phyloP scores from a whole-genome alignment of 1,139 yeast species.

The Sugiyamaella novakii region DNA sequence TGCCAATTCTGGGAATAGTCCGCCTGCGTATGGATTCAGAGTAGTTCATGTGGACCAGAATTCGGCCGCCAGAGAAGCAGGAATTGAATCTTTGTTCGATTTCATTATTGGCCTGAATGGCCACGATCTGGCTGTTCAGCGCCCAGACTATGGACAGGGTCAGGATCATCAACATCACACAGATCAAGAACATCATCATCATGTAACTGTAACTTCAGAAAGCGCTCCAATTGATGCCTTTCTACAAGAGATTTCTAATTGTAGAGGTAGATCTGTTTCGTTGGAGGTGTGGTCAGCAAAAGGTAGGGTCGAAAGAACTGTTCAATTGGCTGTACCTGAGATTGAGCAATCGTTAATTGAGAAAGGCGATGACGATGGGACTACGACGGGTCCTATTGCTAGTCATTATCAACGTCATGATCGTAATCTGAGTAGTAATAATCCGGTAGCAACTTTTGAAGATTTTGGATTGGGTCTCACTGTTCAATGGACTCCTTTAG shows the following conservation, averaged over 20 bases:
- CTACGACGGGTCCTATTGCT: slow-evolving; percentile 5
- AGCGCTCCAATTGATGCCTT: slow-evolving; percentile 36
- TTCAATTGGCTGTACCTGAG: slow-evolving; percentile 50
- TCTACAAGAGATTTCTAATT: slow-evolving; percentile 34
- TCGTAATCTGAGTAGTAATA: slow-evolving; percentile 10
- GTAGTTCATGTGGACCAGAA: slow-evolving; percentile 52
- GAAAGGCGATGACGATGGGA: slow-evolving; percentile 9
- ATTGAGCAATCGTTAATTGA: slow-evolving; percentile 27
- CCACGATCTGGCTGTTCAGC: slow-evolving; percentile 48
- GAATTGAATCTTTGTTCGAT: slow-evolving; percentile 84
- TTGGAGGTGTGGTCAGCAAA: slow-evolving; percentile 86
- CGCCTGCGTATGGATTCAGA: slow-evolving; percentile 54
- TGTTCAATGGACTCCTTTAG: slow-evolving; percentile 75
- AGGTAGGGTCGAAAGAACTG: slow-evolving; percentile 68
- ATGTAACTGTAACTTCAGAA: slow-evolving; percentile 23
- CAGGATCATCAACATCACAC: background rate
- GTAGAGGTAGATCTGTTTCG: slow-evolving; percentile 46
- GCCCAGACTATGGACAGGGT: background rate
- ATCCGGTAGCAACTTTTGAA: slow-evolving; percentile 12
- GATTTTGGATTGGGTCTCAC: slow-evolving; percentile 58
- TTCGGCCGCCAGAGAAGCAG: slow-evolving; percentile 50
- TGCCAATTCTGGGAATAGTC: slow-evolving; percentile 17
- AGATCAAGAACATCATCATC: background rate
- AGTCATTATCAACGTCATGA: slow-evolving; percentile 9
- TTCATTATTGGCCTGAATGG: slow-evolving; percentile 78